Conservation (phyloP, 495 filamentous ascomycete species). For the Penicillium robsamsonii region DNA sequence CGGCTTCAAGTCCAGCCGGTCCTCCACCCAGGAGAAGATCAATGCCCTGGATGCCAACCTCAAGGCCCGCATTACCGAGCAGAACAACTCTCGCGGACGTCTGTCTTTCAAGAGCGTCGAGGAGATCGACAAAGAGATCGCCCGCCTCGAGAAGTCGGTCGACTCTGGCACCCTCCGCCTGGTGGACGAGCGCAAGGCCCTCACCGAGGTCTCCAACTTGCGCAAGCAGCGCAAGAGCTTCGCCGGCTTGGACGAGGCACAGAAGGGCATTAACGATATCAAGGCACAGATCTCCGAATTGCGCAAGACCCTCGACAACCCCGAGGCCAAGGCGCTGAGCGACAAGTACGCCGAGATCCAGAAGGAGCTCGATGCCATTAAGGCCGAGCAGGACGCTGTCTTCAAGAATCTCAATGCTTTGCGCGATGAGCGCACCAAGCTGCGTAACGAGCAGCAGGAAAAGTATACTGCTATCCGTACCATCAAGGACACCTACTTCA, state of each 20-base stretch:
- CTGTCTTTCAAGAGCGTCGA: conserved; percentile 82
- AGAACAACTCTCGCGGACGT: conserved; percentile 74
- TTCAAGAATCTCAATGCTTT: conserved; percentile 84
- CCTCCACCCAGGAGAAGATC: conserved; percentile 77
- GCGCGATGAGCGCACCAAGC: conserved; percentile 81
- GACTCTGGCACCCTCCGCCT: conserved; percentile 85
- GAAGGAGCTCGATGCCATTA: conserved; percentile 82
- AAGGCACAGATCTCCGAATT: conserved; percentile 83
- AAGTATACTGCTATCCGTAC: conserved; percentile 77
- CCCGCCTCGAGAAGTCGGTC: conserved; percentile 75
- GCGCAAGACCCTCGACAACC: conserved; percentile 82
- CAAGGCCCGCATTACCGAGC: conserved; percentile 75
- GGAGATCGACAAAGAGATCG: conserved; percentile 81
- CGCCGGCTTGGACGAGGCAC: conserved; percentile 70
- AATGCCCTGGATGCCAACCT: conserved; percentile 79
- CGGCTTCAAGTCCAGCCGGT: conserved; percentile 74
- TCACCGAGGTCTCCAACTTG: conserved; percentile 74
- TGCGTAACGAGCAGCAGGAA: conserved; percentile 76
- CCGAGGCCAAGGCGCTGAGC: conserved; percentile 83
- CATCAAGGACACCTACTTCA: conserved; percentile 82
- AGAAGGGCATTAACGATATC: conserved; percentile 80
- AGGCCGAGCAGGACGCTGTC: conserved; percentile 82
- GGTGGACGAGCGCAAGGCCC: conserved; percentile 94
- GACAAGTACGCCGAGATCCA: conserved; percentile 79
- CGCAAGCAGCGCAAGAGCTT: conserved; percentile 91